phyloP scores from a whole-genome alignment of 139 green algal species.

The Astrephomene gubernaculifera region DNA sequence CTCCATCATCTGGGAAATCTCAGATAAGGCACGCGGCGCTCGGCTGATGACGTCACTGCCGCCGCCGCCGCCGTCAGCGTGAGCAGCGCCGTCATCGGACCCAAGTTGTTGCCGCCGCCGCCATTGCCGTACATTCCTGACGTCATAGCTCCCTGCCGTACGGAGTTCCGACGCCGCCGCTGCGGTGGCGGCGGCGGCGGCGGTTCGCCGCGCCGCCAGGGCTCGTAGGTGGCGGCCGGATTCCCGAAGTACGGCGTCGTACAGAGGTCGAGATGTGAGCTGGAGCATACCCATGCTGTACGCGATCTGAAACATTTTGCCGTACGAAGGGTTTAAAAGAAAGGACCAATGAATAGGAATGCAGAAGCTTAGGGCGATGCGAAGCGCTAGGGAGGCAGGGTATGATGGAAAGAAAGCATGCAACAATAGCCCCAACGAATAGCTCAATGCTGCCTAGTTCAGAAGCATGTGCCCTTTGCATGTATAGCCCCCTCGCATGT shows the following conservation, averaged over 20 bases:
- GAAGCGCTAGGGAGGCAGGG: too few species aligned
- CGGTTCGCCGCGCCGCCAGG: neutral
- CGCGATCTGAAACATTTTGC: conserved; percentile 22
- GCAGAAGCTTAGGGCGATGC: too few species aligned
- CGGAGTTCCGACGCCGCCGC: conserved; percentile 5
- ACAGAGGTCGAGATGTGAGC: neutral
- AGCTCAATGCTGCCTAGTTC: too few species aligned
- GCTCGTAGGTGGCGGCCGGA: neutral
- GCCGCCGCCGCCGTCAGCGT: too few species aligned
- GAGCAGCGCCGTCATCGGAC: too few species aligned
- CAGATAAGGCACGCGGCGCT: neutral
- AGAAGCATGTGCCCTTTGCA: too few species aligned
- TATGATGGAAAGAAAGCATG: too few species aligned
- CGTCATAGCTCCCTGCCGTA: too few species aligned
- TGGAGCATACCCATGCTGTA: conserved; percentile 35
- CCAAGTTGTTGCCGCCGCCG: neutral
- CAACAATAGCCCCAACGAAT: too few species aligned
- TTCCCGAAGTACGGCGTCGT: conserved; percentile 8
- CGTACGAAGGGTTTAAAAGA: too few species aligned
- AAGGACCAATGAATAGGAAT: too few species aligned
- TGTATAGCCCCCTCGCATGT: too few species aligned
- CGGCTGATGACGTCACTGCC: neutral
- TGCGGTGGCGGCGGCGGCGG: neutral
- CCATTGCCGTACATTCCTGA: neutral
- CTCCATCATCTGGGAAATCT: neutral